phyloP scores from a whole-genome alignment of 345 rosid species.

The Citrus mangshanensis region DNA sequence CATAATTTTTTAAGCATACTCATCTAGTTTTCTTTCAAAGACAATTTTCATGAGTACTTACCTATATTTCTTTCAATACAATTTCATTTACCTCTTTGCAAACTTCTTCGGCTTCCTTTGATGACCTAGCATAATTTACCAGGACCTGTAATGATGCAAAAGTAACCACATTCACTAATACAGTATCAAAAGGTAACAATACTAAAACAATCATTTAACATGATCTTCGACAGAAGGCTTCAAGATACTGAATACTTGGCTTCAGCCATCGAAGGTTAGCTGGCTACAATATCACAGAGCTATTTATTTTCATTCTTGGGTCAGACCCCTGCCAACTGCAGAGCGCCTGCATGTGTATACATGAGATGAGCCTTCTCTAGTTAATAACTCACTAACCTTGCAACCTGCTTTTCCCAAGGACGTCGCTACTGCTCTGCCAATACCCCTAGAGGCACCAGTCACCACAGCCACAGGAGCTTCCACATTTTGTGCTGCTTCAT shows the following conservation, averaged over 20 bases:
- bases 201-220: background rate
- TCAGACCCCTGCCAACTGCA: background rate
- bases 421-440: slow-evolving; percentile 92
- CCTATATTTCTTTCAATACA: background rate
- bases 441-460: slow-evolving; percentile 99
- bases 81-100: slow-evolving; percentile 59
- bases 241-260: background rate
- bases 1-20: background rate
- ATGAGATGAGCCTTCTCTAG: background rate
- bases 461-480: slow-evolving; percentile 84
- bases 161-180: background rate
- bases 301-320: background rate
- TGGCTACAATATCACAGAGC: background rate
- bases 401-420: slow-evolving; percentile 85
- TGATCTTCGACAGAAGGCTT: background rate
- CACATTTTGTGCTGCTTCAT: slow-evolving; percentile 42
- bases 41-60: background rate
- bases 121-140: slow-evolving; percentile 92
- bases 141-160: slow-evolving; percentile 55
- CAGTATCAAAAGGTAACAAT: background rate
- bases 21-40: background rate
- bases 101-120: slow-evolving; percentile 97
- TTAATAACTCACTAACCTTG: slow-evolving; percentile 33
- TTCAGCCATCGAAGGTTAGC: background rate
- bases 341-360: background rate